A percentile compares a stretch with the other conserved stretches of the same genome.
Evolutionary conservation across 1,284 basidiomycete genomes (phyloP).

Genomic region (Singerocomus rubriflavus): DNA sequence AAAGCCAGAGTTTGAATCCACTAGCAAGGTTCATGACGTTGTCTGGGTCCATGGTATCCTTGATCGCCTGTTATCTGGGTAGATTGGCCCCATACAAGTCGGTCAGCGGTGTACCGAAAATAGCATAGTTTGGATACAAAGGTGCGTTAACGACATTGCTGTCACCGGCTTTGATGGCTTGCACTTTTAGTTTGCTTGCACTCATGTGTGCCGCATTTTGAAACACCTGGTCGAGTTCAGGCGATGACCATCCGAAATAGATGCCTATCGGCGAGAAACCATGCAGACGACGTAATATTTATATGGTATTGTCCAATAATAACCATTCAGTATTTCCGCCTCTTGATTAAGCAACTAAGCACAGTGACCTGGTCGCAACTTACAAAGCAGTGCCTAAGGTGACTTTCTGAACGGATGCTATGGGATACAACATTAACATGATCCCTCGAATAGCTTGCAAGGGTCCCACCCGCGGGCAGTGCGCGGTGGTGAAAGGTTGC

Average conservation of each 20-base stretch:
- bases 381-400: no score
- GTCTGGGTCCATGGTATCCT: conserved; percentile 41
- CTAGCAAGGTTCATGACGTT: conserved; percentile 54
- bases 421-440: no score
- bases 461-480: no score
- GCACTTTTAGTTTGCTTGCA: conserved; percentile 34
- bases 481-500: no score
- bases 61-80: conserved; percentile 36
- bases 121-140: conserved; percentile 51
- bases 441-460: no score
- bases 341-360: no score
- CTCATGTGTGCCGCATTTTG: conserved; percentile 38
- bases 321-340: no score
- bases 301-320: no score
- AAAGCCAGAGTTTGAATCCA: conserved; percentile 32
- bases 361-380: no score
- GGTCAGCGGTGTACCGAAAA: conserved; percentile 43
- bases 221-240: conserved; percentile 38
- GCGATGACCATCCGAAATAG: conserved; percentile 41
- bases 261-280: conserved; percentile 46
- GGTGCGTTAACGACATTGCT: conserved; percentile 39
- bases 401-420: no score
- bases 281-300: conserved; percentile 36
- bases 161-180: conserved; percentile 8
- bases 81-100: conserved; percentile 49